Conservation (phyloP, 176 grass and related monocot genomes). For the Zoysia japonica region DNA sequence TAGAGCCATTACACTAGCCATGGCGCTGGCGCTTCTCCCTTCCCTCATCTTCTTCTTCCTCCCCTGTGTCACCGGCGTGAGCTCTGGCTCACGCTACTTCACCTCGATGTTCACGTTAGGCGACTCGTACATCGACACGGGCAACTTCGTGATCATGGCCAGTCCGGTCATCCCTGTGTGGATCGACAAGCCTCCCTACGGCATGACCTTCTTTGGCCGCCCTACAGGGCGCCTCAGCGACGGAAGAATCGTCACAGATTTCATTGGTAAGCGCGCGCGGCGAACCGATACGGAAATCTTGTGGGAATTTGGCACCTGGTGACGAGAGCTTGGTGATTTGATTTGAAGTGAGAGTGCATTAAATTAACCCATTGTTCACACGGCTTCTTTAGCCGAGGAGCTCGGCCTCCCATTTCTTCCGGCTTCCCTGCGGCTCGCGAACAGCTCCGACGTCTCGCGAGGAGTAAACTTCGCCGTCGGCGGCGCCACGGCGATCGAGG, state of each 20-base stretch:
- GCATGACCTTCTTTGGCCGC: slow-evolving; percentile 50
- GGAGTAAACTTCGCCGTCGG: slow-evolving; percentile 61
- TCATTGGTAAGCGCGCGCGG: slow-evolving; percentile 29
- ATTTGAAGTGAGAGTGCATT: too few relatives aligned
- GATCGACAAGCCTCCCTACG: slow-evolving; percentile 46
- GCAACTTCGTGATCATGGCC: slow-evolving; percentile 45
- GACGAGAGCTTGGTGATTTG: too few relatives aligned
- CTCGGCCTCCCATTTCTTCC: slow-evolving; percentile 51
- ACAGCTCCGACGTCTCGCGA: neutral
- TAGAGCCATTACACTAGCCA: neutral
- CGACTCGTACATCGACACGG: slow-evolving; percentile 62
- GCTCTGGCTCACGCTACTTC: neutral
- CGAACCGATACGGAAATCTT: too few relatives aligned
- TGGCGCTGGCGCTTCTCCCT: neutral
- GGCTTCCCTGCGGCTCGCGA: neutral
- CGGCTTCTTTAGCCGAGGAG: slow-evolving; percentile 31
- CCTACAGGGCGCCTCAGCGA: slow-evolving; percentile 49
- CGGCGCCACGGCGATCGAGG: slow-evolving; percentile 46
- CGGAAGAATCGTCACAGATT: slow-evolving; percentile 50
- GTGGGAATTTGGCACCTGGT: too few relatives aligned
- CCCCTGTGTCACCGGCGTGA: neutral
- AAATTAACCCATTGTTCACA: too few relatives aligned
- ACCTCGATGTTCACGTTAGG: slow-evolving; percentile 52
- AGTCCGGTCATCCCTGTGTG: neutral
- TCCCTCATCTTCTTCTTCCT: slow-evolving; percentile 13